These are phyloP conservation scores for Saccharomycodes ludwigii DNA, from an alignment of 805 yeast species.

Conservation along the genomic window DNA sequence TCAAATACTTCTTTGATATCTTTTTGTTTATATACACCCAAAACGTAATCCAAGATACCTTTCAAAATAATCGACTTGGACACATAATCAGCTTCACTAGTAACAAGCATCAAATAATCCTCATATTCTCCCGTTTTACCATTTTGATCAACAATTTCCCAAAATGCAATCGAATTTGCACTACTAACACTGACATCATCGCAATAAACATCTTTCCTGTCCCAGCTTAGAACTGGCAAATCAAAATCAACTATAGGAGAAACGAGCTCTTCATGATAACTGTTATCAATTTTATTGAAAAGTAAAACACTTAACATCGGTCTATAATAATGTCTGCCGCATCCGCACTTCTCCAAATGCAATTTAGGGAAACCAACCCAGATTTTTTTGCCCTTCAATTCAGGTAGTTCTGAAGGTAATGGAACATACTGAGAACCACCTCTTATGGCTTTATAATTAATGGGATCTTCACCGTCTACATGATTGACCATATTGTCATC, in stretches of 20 bases:
- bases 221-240: constrained; percentile 11
- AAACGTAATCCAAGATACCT: constrained; percentile 1
- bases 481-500: too few species aligned
- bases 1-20: constrained; percentile 8
- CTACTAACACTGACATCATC: constrained; percentile 6
- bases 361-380: constrained; percentile 16
- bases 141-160: constrained; percentile 2
- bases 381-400: constrained; percentile 10
- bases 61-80: background rate
- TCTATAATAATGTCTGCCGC: constrained; percentile 11
- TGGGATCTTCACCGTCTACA: too few species aligned
- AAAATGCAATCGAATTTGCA: constrained; percentile 2
- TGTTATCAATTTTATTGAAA: constrained; percentile 8
- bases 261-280: constrained; percentile 11
- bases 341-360: constrained; percentile 12
- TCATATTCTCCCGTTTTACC: constrained; percentile 6
- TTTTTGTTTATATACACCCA: constrained; percentile 9
- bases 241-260: constrained; percentile 11
- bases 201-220: constrained; percentile 9
- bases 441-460: too few species aligned
- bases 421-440: too few species aligned
- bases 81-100: background rate
- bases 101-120: background rate
- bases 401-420: too few species aligned
- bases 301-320: constrained; percentile 11